Percentiles rank a stretch among this genome's conserved stretches.
Conservation (phyloP, 1,139 yeast species). For the Geotrichum carabidarum region DNA sequence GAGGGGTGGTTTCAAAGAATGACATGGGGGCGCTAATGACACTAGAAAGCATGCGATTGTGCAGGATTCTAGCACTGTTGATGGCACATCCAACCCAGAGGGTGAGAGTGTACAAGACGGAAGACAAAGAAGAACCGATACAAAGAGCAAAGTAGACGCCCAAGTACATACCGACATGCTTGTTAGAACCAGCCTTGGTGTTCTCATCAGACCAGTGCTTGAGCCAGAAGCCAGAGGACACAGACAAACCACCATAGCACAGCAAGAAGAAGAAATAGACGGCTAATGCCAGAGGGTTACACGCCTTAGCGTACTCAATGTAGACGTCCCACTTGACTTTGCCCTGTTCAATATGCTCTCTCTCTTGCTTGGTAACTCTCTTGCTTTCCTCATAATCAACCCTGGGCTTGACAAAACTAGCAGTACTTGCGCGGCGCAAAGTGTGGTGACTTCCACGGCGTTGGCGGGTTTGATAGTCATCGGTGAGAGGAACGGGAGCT, state of each 20-base stretch:
- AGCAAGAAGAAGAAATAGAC: conserved; percentile 45
- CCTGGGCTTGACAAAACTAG: conserved; percentile 55
- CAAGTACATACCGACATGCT: conserved; percentile 59
- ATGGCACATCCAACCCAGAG: conserved; percentile 62
- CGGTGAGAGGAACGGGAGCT: conserved; percentile 1
- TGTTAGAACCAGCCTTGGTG: conserved; percentile 59
- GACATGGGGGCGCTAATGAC: conserved; percentile 75
- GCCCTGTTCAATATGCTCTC: conserved; percentile 78
- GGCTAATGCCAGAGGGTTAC: conserved; percentile 49
- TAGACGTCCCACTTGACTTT: conserved; percentile 83
- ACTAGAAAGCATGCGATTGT: conserved; percentile 69
- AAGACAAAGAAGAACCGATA: conserved; percentile 52
- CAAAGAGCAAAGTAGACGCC: conserved; percentile 72
- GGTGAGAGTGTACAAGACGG: conserved; percentile 61
- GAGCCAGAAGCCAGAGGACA: conserved; percentile 72
- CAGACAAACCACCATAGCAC: conserved; percentile 57
- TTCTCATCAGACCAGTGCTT: conserved; percentile 84
- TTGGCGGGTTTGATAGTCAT: neutral
- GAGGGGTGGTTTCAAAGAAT: conserved; percentile 61
- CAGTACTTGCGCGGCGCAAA: conserved; percentile 68
- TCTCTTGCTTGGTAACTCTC: conserved; percentile 29
- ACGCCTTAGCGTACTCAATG: conserved; percentile 71
- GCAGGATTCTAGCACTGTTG: conserved; percentile 69
- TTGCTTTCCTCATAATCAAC: conserved; percentile 35
- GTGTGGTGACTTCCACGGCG: conserved; percentile 40